Evolutionary conservation across 768 basidiomycete species (phyloP), one percentile per base, ranked within the genome.

Genomic region (Trametes punicea): DNA sequence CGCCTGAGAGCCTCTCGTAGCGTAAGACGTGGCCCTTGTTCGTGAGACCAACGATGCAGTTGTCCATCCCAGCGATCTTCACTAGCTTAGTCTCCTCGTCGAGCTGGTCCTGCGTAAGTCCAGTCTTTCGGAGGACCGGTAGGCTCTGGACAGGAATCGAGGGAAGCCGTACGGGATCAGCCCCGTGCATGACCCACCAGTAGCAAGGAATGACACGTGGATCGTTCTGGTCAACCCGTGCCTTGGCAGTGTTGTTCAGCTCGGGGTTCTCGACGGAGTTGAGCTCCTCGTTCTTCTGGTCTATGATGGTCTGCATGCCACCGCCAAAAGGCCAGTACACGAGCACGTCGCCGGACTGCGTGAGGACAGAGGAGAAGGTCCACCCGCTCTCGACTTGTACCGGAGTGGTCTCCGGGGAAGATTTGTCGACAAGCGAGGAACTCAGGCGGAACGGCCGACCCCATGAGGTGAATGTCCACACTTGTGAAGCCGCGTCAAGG

Each of bases 401-500:
- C 38, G 84, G 79, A 3, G 70, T 73, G 29, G 85, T 71, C 23
- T 81, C 69, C 2, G 74, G 65, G 15, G 81, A 76, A 1, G 73
- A 71, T 9, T 68, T 70, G 57, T 76, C 73, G 48, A 79, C 57
- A 30, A 71, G 67, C 0, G 71, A 63, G 0, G 75, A 72, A 15
- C 64, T 52, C 34, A 93, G 74, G 39, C 75, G 74, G 73, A 88
- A 88, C 1, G 92, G 90, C 20, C 88, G 77, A 3, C 90, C 93
- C 82, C 91, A 93, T 62, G 75, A 84, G 5, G 77, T 69, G 67
- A 91, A 89, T 11, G 81, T 87, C 88, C 88, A 93, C 26, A 94
- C 75, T 34, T 78, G 74, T 44, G 76, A 70, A 10, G 74, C 67
- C 36, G 74, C 70, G 65, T 91, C 90, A 40, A 93, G 72, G 29